Percentiles rank a stretch among this genome's conserved stretches.
Conservation (phyloP, 1,284 basidiomycete genomes). For the Pterulicium gracile region DNA sequence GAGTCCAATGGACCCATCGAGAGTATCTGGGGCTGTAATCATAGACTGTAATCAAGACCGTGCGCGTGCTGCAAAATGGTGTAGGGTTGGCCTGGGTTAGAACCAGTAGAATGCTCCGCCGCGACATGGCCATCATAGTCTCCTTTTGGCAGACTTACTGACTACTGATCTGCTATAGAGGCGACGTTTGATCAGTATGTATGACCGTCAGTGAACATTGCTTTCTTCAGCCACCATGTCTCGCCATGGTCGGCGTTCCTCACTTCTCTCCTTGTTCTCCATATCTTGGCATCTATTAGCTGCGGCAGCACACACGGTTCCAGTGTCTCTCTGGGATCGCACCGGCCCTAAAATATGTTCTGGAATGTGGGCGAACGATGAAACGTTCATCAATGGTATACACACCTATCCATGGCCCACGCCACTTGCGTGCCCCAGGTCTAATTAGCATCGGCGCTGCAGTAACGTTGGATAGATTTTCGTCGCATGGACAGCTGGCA, state of each 20-base stretch:
- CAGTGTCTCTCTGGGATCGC: slow-evolving; percentile 36
- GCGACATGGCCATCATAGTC: no score
- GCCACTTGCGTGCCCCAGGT: slow-evolving; percentile 2
- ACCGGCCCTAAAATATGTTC: slow-evolving; percentile 86
- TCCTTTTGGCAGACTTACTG: no score
- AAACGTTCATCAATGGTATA: slow-evolving; percentile 80
- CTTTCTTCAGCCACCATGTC: not conserved
- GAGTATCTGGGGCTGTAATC: no score
- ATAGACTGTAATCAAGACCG: no score
- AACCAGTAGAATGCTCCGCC: no score
- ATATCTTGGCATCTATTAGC: not conserved
- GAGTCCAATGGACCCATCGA: no score
- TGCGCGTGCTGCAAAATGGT: no score
- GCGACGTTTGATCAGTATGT: no score
- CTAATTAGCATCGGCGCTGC: slow-evolving; percentile 8
- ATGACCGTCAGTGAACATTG: no score
- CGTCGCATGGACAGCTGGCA: slow-evolving; percentile 84
- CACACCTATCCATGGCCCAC: not conserved
- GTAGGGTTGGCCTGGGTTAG: no score
- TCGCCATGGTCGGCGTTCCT: not conserved
- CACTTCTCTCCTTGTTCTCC: not conserved
- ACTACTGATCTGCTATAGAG: no score
- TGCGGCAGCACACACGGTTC: not conserved
- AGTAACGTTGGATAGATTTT: slow-evolving; percentile 78
- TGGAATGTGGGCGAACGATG: slow-evolving; percentile 82